phyloP scores from a whole-genome alignment of 176 grass and related monocot species.

The Phoenix dactylifera region DNA sequence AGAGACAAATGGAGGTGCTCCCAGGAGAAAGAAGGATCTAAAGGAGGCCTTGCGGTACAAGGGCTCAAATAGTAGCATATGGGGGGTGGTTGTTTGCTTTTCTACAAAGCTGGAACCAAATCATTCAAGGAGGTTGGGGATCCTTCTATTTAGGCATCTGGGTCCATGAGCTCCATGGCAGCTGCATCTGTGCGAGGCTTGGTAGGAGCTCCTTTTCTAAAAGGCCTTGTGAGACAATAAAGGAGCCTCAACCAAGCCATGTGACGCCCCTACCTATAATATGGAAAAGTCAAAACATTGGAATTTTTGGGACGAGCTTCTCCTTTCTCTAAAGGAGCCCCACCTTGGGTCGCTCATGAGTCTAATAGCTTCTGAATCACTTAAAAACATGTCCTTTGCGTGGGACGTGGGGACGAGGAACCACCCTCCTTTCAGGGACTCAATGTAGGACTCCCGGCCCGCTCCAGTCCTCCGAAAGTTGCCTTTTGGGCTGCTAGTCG shows the following conservation, averaged over 20 bases:
- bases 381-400: too few species aligned
- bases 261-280: conserved; percentile 26
- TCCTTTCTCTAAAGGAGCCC: too few species aligned
- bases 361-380: too few species aligned
- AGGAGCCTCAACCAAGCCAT: conserved; percentile 33
- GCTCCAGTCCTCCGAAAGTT: too few species aligned
- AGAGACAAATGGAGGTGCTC: conserved; percentile 42
- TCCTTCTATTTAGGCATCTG: conserved; percentile 20
- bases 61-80: conserved; percentile 13
- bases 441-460: too few species aligned
- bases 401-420: too few species aligned
- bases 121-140: conserved; percentile 11
- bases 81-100: background rate
- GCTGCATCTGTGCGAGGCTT: conserved; percentile 21
- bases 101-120: conserved; percentile 1
- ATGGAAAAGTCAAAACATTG: conserved; percentile 36
- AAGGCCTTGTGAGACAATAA: conserved; percentile 26
- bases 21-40: conserved; percentile 26
- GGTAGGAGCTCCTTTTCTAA: conserved; percentile 25
- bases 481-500: too few species aligned
- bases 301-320: too few species aligned
- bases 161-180: conserved; percentile 20
- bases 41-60: conserved; percentile 23
- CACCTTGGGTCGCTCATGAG: too few species aligned
- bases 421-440: too few species aligned